phyloP scores from a whole-genome alignment of 2,329 filamentous ascomycete genomes.

The Colletotrichum sp. region DNA sequence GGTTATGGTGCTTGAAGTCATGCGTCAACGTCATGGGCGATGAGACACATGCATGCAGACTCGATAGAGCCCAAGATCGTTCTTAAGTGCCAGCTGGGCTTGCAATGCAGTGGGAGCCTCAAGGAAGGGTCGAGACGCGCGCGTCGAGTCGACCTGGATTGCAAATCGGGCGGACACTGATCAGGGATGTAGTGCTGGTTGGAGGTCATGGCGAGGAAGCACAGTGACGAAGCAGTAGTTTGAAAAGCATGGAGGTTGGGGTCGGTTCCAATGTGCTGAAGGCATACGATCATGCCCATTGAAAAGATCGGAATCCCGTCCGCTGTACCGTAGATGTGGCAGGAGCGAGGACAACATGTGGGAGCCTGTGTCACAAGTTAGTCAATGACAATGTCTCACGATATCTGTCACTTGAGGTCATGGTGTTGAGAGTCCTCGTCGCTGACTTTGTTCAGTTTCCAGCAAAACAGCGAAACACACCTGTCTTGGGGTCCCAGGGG shows the following conservation, averaged over 20 bases:
- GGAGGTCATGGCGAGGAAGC: neutral
- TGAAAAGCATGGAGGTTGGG: neutral
- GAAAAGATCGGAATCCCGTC: neutral
- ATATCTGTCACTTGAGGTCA: neutral
- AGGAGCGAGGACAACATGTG: rapidly evolving
- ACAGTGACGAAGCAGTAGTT: neutral
- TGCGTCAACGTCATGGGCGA: neutral
- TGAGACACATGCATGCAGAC: neutral
- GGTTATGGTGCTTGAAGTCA: neutral
- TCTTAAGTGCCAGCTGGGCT: neutral
- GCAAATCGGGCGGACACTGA: neutral
- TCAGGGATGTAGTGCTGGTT: neutral
- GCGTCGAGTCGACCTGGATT: neutral
- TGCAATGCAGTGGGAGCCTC: neutral
- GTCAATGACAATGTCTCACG: neutral
- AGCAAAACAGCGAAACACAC: neutral
- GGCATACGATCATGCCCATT: neutral
- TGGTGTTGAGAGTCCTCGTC: neutral
- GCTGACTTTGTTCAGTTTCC: neutral
- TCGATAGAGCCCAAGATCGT: neutral
- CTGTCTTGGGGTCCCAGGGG: rapidly evolving
- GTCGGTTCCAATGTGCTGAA: neutral
- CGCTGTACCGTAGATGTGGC: neutral
- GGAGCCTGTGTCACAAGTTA: neutral
- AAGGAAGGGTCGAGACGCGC: neutral